Conservation (phyloP, 352 stramenopile species). For the Pythium dissimile region DNA sequence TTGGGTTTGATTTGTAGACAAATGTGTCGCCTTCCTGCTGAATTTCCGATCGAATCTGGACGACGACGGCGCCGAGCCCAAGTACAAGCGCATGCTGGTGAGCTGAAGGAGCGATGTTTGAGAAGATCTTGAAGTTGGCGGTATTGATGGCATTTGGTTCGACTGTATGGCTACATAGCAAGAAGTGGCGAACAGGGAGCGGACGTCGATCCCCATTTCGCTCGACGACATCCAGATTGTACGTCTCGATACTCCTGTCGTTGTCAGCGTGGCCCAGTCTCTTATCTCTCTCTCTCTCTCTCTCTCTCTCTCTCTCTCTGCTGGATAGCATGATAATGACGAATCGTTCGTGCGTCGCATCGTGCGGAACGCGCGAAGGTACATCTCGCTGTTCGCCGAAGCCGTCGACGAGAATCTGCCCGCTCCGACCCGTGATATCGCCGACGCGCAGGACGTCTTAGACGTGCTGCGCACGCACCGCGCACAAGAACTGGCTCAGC, state of each 20-base stretch:
- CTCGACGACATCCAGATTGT: slow-evolving; percentile 82
- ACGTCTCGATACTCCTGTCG: slow-evolving; percentile 11
- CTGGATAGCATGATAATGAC: slow-evolving; percentile 81
- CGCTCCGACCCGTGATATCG: slow-evolving; percentile 74
- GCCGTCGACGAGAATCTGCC: slow-evolving; percentile 87
- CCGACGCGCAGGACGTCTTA: slow-evolving; percentile 77
- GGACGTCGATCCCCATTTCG: slow-evolving; percentile 71
- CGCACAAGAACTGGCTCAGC: slow-evolving; percentile 66
- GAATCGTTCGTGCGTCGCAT: slow-evolving; percentile 83
- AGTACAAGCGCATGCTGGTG: slow-evolving; percentile 83
- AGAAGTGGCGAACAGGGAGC: slow-evolving; percentile 86
- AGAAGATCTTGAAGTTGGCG: no score
- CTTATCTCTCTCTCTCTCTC: neutral
- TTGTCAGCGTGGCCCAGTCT: neutral
- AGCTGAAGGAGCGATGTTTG: no score
- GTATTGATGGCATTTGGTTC: no score
- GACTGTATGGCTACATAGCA: slow-evolving; percentile 44
- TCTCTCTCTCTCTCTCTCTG: neutral
- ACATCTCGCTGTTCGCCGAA: slow-evolving; percentile 86
- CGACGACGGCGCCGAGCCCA: slow-evolving; percentile 50
- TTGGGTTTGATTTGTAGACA: slow-evolving; percentile 34
- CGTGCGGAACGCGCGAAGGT: slow-evolving; percentile 80
- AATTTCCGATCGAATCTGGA: slow-evolving; percentile 79
- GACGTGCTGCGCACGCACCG: slow-evolving; percentile 78
- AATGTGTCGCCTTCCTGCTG: slow-evolving; percentile 70